Evolutionary conservation across 306 rosid genomes (phyloP).

Genomic region (Trichosanthes truncata): DNA sequence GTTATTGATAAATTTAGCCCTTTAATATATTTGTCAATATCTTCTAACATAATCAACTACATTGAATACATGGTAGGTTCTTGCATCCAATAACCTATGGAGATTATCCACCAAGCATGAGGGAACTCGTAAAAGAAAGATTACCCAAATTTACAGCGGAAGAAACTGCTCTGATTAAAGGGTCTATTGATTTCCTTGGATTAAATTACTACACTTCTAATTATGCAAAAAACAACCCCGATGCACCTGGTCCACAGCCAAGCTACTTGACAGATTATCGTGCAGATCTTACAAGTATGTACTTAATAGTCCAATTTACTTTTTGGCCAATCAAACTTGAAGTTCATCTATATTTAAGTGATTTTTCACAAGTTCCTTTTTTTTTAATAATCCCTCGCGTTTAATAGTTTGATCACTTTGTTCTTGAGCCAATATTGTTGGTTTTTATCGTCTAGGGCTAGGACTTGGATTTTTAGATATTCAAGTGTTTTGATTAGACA

Average conservation of each 20-base stretch:
- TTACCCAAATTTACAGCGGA: slow-evolving; percentile 22
- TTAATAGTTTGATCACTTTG: too few relatives aligned
- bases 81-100: slow-evolving; percentile 29
- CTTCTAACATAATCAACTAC: too few relatives aligned
- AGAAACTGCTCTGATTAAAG: slow-evolving; percentile 11
- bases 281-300: slow-evolving; percentile 10
- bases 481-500: too few relatives aligned
- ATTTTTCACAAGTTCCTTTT: too few relatives aligned
- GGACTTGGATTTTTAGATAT: too few relatives aligned
- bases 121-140: slow-evolving; percentile 16
- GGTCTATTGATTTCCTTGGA: slow-evolving; percentile 16
- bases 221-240: slow-evolving; percentile 14
- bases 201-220: slow-evolving; percentile 14
- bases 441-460: too few relatives aligned
- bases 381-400: too few relatives aligned
- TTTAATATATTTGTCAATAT: neutral
- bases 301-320: neutral
- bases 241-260: neutral
- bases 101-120: slow-evolving; percentile 25
- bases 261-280: slow-evolving; percentile 22
- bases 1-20: too few relatives aligned
- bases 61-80: neutral
- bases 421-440: too few relatives aligned
- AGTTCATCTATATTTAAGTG: neutral
- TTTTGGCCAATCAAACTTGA: neutral